A percentile compares a stretch with the other conserved stretches of the same genome.
These are phyloP conservation scores for Houttuynia cordata DNA, from an alignment of 164 flowering plant species.

Conservation along the genomic window DNA sequence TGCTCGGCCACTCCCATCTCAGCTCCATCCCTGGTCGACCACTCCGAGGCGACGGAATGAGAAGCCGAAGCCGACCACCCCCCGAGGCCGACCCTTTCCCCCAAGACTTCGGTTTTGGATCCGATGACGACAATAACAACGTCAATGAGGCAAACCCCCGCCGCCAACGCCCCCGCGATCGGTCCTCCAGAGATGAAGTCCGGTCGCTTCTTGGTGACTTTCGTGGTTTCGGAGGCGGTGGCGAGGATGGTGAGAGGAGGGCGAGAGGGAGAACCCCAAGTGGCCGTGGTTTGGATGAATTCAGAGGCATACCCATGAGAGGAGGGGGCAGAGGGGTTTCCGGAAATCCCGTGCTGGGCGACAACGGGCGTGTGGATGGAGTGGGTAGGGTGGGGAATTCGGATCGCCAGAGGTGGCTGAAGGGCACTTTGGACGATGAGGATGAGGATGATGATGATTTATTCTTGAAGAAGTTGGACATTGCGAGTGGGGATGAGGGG, in stretches of 20 bases:
- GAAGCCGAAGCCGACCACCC: neutral
- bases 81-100: neutral
- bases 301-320: constrained; percentile 11
- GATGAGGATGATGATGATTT: neutral
- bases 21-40: constrained; percentile 16
- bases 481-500: neutral
- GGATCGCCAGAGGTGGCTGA: neutral
- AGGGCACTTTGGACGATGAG: too few relatives aligned
- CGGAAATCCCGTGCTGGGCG: neutral
- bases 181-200: neutral
- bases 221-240: neutral
- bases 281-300: constrained; percentile 23
- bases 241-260: neutral
- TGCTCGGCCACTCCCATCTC: constrained; percentile 5
- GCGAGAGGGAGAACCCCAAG: constrained; percentile 4
- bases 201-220: neutral
- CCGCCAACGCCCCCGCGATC: neutral
- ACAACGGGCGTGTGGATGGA: neutral
- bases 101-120: neutral
- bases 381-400: constrained; percentile 2
- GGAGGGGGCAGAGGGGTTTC: constrained; percentile 19
- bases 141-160: neutral
- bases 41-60: neutral
- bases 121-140: neutral
- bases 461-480: constrained; percentile 1